Base-by-base conservation (phyloP, 371 early-diverging fungal species). In the Cokeromyces recurvatus region DNA sequence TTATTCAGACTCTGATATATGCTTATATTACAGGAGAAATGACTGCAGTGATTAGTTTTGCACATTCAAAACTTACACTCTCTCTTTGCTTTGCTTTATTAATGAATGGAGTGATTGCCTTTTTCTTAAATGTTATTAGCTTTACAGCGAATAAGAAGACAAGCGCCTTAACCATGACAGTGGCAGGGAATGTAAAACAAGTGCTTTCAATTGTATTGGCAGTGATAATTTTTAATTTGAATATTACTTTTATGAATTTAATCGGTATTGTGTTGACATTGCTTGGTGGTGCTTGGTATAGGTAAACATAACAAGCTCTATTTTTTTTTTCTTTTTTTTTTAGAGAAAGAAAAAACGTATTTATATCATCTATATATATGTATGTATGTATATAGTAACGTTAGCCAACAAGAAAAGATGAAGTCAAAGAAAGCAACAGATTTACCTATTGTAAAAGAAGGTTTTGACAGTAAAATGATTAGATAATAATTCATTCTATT, bases 131-230 rank as follows among this genome's bases (percentile, higher is more conserved):
- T 67, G 70, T 82, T 22, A 86, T 85, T 29, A 84, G 85, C 37
- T 92, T 94, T 53, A 85, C 86, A 1, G 91, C 92, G 23, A 91
- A 87, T 67, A 86, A 85, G 60, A 84, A 85, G 59, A 89, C 91
- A 15, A 78, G 85, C 34, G 88, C 92, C 4, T 65, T 94, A 46
- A 89, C 88, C 17, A 91, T 92, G 88, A 87, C 90, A 0, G 92
- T 92, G 8, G 91, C 92, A 36, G 91, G 83, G 66, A 66, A 93
- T 59, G 88, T 91, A 32, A 91, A 93, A 68, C 90, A 90, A 47
- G 90, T 86, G 1, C 67, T 92, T 37, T 85, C 86, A 20, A 87
- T 94, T 36, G 68, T 86, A 15, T 57, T 91, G 32, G 84, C 88
- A 7, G 85, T 91, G 9, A 63, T 81, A 20, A 77, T 94, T 29